Percentiles rank a stretch among this genome's conserved stretches.
Conservation (phyloP, 2,329 filamentous ascomycete genomes). For the Ophiostoma triangulosporum region DNA sequence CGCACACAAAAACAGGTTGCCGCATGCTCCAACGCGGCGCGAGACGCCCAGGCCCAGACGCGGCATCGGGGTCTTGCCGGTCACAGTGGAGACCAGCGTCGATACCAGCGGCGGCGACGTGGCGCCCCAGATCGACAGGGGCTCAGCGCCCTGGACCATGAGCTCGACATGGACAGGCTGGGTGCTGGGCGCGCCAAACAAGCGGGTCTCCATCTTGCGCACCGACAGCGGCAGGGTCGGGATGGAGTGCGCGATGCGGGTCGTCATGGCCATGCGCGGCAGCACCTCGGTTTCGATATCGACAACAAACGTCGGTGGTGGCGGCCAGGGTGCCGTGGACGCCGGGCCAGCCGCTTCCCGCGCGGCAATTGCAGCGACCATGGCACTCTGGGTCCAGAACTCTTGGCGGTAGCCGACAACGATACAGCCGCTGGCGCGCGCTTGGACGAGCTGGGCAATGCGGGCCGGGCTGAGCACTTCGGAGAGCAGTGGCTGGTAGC, state of each 20-base stretch:
- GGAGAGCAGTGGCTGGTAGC: slow-evolving; percentile 27
- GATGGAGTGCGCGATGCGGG: slow-evolving; percentile 18
- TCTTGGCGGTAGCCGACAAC: slow-evolving; percentile 27
- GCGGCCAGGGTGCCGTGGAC: neutral
- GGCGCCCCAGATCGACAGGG: slow-evolving; percentile 12
- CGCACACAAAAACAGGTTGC: slow-evolving; percentile 25
- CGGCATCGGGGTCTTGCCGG: neutral
- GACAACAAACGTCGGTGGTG: slow-evolving; percentile 18
- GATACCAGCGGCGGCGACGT: slow-evolving; percentile 18
- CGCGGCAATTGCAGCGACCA: neutral
- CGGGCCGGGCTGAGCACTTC: slow-evolving; percentile 24
- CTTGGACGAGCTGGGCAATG: slow-evolving; percentile 25
- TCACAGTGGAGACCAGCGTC: neutral
- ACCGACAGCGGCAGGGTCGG: neutral
- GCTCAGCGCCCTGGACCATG: slow-evolving; percentile 14
- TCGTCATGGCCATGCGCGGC: slow-evolving; percentile 24
- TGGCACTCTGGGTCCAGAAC: slow-evolving; percentile 16
- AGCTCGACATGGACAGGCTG: slow-evolving; percentile 25
- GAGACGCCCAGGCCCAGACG: slow-evolving; percentile 16
- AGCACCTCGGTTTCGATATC: slow-evolving; percentile 27
- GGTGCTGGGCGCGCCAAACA: slow-evolving; percentile 8
- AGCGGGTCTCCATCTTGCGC: neutral
- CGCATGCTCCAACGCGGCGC: slow-evolving; percentile 7
- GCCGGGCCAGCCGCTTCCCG: neutral
- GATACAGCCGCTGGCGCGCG: slow-evolving; percentile 25